These are phyloP conservation scores for Baudoinia panamericana DNA, from an alignment of 495 filamentous ascomycete genomes.

Conservation along the genomic window DNA sequence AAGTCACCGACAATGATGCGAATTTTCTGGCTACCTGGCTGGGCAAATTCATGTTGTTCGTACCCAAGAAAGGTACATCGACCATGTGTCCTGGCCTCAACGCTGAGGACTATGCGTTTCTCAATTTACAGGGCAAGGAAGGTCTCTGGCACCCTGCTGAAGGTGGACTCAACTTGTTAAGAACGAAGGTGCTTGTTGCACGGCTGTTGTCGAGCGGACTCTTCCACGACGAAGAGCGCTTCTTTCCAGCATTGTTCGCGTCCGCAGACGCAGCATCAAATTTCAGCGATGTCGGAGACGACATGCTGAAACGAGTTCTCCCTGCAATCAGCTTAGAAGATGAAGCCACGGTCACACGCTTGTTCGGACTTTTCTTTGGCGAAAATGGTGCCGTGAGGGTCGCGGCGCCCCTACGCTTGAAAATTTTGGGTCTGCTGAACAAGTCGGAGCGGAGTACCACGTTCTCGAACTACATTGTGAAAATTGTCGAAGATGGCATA, in stretches of 20 bases:
- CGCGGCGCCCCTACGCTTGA: constrained; percentile 57
- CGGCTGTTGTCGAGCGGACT: constrained; percentile 70
- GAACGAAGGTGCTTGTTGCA: constrained; percentile 54
- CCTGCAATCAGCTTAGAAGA: constrained; percentile 59
- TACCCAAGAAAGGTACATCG: constrained; percentile 9
- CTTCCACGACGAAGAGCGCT: constrained; percentile 65
- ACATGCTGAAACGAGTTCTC: constrained; percentile 62
- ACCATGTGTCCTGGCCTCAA: constrained; percentile 55
- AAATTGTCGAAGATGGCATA: constrained; percentile 56
- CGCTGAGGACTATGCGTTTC: constrained; percentile 57
- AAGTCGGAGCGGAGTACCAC: constrained; percentile 59
- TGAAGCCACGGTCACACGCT: constrained; percentile 40
- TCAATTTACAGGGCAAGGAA: constrained; percentile 50
- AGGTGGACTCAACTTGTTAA: constrained; percentile 52
- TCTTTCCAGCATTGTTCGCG: constrained; percentile 71
- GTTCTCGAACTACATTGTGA: constrained; percentile 50
- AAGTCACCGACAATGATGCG: constrained; percentile 58
- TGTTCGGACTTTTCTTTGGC: constrained; percentile 61
- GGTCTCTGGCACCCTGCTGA: constrained; percentile 54
- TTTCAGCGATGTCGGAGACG: constrained; percentile 67
- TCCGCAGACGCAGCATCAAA: constrained; percentile 70
- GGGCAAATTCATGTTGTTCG: constrained; percentile 62
- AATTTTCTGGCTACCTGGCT: constrained; percentile 64
- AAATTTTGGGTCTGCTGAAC: constrained; percentile 57
- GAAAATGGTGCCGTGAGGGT: constrained; percentile 38